These are phyloP conservation scores for Diaporthe sp. DNA, from an alignment of 2,329 filamentous ascomycete genomes.

Conservation along the genomic window DNA sequence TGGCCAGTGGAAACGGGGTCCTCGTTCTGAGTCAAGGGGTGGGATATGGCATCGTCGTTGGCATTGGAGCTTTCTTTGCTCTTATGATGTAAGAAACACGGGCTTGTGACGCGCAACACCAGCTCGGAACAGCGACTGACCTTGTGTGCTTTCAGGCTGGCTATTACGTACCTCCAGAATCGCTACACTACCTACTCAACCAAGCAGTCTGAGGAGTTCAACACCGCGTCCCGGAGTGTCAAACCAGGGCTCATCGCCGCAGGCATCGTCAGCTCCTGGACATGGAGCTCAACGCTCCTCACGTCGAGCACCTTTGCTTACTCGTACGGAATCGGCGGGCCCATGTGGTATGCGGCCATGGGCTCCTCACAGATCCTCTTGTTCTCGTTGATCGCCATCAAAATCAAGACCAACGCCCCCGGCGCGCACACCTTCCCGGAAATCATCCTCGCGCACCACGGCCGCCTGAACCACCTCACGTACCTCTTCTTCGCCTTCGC, in stretches of 20 bases:
- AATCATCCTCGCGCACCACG: conserved; percentile 54
- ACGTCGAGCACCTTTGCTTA: conserved; percentile 57
- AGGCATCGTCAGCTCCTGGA: conserved; percentile 63
- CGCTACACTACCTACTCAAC: conserved; percentile 54
- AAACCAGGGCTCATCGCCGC: conserved; percentile 60
- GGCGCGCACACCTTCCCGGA: conserved; percentile 58
- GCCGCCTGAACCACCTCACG: conserved; percentile 51
- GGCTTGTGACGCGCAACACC: not conserved
- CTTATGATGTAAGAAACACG: conserved; percentile 50
- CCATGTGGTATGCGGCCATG: conserved; percentile 57
- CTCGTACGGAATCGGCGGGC: conserved; percentile 54
- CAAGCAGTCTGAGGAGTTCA: conserved; percentile 60
- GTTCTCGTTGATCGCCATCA: conserved; percentile 55
- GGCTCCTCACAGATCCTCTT: conserved; percentile 55
- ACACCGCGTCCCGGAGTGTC: conserved; percentile 57
- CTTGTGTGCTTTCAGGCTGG: conserved; percentile 42
- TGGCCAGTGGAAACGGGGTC: conserved; percentile 34
- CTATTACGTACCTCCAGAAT: conserved; percentile 56
- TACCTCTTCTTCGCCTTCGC: conserved; percentile 55
- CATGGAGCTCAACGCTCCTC: conserved; percentile 60
- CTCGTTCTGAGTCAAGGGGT: conserved; percentile 41
- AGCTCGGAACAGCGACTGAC: not conserved
- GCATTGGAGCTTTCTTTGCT: conserved; percentile 59
- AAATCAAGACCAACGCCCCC: conserved; percentile 55
- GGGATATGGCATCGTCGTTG: conserved; percentile 64